A percentile compares a stretch with the other conserved stretches of the same genome.
phyloP scores from a whole-genome alignment of 2,329 filamentous ascomycete species.

The Ascosphaera apis region DNA sequence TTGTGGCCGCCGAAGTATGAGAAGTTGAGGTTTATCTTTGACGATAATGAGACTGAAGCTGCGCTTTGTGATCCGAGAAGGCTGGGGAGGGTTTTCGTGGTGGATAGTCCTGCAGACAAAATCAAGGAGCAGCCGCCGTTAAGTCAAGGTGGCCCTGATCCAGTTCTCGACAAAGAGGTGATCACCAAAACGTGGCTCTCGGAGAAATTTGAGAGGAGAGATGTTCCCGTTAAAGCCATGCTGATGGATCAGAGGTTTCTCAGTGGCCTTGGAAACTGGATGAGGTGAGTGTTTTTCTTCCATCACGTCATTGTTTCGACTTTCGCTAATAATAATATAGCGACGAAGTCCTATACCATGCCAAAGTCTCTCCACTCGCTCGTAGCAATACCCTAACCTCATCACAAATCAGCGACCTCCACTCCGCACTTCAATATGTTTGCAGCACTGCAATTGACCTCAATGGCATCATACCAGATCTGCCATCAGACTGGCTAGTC shows the following conservation, averaged over 20 bases:
- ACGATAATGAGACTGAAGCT: conserved; percentile 33
- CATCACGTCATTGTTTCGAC: conserved; percentile 2
- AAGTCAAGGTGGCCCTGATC: conserved; percentile 83
- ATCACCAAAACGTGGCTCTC: conserved; percentile 56
- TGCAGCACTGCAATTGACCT: conserved; percentile 58
- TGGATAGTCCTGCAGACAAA: conserved; percentile 53
- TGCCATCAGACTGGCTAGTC: conserved; percentile 75
- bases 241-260: conserved; percentile 73
- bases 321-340: conserved; percentile 11
- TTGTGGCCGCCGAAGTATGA: conserved; percentile 75
- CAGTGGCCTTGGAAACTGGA: conserved; percentile 92
- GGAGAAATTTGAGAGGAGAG: conserved; percentile 48
- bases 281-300: conserved; percentile 31
- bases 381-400: conserved; percentile 64
- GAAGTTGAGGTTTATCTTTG: conserved; percentile 61
- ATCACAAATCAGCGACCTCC: conserved; percentile 45
- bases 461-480: conserved; percentile 60
- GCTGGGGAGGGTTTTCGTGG: conserved; percentile 55
- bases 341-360: conserved; percentile 81
- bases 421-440: conserved; percentile 52
- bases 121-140: conserved; percentile 59
- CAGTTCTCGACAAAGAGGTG: conserved; percentile 54
- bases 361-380: conserved; percentile 74
- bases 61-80: conserved; percentile 72
- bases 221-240: conserved; percentile 71